Percentiles rank a stretch among this genome's conserved stretches.
These are phyloP conservation scores for Solanum verrucosum DNA, from an alignment of 257 asterid species.

Conservation along the genomic window DNA sequence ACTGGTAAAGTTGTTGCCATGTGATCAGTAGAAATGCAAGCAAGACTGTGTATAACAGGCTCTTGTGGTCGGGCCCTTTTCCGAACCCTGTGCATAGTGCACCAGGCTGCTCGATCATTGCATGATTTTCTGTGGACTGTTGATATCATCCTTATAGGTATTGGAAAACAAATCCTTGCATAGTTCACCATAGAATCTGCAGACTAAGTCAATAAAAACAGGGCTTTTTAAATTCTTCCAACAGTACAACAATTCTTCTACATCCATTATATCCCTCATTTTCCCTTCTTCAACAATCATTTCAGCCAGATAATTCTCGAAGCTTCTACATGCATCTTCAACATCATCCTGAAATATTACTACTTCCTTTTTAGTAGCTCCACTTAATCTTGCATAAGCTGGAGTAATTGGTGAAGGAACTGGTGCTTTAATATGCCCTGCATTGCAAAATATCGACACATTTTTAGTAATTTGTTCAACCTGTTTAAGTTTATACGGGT, in stretches of 20 bases:
- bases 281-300: constrained; percentile 72
- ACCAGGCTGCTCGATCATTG: neutral
- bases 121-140: neutral
- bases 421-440: constrained; percentile 32
- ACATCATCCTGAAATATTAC: constrained; percentile 9
- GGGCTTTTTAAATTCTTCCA: constrained; percentile 56
- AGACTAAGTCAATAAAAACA: constrained; percentile 48
- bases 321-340: constrained; percentile 65
- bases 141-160: constrained; percentile 6
- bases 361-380: neutral
- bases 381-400: constrained; percentile 33
- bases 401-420: constrained; percentile 68
- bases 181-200: constrained; percentile 62
- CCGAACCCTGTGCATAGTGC: neutral
- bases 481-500: neutral
- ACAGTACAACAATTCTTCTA: constrained; percentile 64
- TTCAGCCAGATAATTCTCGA: constrained; percentile 56
- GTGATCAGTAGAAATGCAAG: no score
- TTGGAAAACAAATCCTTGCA: constrained; percentile 56
- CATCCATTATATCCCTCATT: constrained; percentile 44
- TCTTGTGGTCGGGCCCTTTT: rapidly evolving
- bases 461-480: neutral
- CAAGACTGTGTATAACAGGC: neutral
- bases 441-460: neutral
- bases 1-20: no score